These are phyloP conservation scores for Juglanconis sp. DNA, from an alignment of 2,329 filamentous ascomycete species.

Conservation along the genomic window DNA sequence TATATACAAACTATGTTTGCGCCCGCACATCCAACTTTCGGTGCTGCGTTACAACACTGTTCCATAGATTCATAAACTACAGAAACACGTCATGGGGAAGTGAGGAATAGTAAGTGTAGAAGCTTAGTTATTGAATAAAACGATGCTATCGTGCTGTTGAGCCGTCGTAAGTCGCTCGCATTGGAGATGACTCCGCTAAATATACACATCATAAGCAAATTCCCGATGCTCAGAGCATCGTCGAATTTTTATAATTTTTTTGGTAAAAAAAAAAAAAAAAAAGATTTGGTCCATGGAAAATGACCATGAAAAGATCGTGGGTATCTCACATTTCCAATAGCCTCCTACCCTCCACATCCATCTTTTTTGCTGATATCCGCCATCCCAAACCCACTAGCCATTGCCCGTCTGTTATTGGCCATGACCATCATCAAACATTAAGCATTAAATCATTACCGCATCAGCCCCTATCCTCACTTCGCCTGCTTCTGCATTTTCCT, in stretches of 20 bases:
- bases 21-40: too few relatives aligned
- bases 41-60: too few relatives aligned
- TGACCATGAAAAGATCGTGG: not conserved
- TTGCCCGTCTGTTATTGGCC: not conserved
- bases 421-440: slow-evolving; percentile 13
- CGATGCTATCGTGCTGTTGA: too few relatives aligned
- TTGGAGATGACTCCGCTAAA: not conserved
- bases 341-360: not conserved
- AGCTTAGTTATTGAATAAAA: too few relatives aligned
- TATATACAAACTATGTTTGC: too few relatives aligned
- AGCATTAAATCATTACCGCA: not conserved
- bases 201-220: not conserved
- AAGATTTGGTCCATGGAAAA: not conserved
- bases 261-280: too few relatives aligned
- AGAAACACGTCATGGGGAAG: too few relatives aligned
- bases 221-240: too few relatives aligned
- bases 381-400: not conserved
- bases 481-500: slow-evolving; percentile 66
- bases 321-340: slow-evolving; percentile 8
- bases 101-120: too few relatives aligned
- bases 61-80: too few relatives aligned
- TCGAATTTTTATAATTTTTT: too few relatives aligned
- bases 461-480: slow-evolving; percentile 15
- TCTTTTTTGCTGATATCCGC: not conserved
- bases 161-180: too few relatives aligned